Percentiles rank a stretch among this genome's conserved stretches.
Conservation (phyloP, 768 basidiomycete species). For the Strobilomyces confusus region DNA sequence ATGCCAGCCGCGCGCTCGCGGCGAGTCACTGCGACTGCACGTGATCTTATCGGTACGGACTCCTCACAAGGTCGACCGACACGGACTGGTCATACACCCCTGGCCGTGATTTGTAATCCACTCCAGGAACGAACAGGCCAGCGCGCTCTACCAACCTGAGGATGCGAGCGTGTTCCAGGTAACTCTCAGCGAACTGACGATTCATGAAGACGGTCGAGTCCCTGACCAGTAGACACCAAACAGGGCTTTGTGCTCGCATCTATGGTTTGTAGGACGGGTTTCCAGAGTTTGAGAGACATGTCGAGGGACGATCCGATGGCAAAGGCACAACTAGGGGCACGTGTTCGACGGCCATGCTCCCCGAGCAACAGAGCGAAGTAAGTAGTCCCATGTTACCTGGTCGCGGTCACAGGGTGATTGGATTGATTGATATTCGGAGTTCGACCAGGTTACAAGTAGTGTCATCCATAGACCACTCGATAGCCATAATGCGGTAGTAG, state of each 20-base stretch:
- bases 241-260: conserved; percentile 29
- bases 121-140: conserved; percentile 30
- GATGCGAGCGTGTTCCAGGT: conserved; percentile 34
- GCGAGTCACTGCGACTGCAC: too few species aligned
- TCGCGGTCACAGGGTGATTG: too few species aligned
- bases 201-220: conserved; percentile 35
- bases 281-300: conserved; percentile 27
- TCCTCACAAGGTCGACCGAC: too few species aligned
- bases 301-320: conserved; percentile 23
- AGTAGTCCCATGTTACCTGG: conserved; percentile 17
- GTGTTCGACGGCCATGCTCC: conserved; percentile 28
- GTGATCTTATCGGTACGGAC: too few species aligned
- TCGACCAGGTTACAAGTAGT: too few species aligned
- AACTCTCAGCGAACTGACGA: conserved; percentile 32
- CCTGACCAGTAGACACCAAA: conserved; percentile 35
- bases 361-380: conserved; percentile 26
- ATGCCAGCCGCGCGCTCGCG: too few species aligned
- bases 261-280: conserved; percentile 23
- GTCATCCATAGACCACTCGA: too few species aligned
- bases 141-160: conserved; percentile 33
- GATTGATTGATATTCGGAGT: too few species aligned
- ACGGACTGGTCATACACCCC: conserved; percentile 32
- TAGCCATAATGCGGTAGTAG: too few species aligned
- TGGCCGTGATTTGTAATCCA: conserved; percentile 19
- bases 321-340: conserved; percentile 26